Evolutionary conservation across 768 basidiomycete genomes (phyloP).

Genomic region (Gloeophyllum trabeum): DNA sequence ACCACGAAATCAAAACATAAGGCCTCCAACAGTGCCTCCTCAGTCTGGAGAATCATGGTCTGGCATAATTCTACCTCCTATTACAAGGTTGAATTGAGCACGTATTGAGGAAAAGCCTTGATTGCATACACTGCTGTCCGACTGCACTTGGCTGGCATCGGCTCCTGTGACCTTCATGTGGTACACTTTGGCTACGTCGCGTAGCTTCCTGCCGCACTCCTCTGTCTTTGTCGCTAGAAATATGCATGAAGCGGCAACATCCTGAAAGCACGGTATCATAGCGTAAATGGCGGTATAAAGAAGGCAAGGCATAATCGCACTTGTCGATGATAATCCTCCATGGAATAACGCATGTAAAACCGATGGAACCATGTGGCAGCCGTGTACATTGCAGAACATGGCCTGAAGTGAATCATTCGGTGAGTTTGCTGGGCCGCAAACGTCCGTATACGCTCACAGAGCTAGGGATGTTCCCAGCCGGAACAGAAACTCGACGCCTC

Average conservation of each 20-base stretch:
- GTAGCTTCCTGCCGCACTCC: slow-evolving; percentile 76
- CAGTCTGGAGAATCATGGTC: slow-evolving; percentile 55
- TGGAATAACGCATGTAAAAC: slow-evolving; percentile 80
- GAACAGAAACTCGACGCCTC: slow-evolving; percentile 80
- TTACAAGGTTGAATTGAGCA: slow-evolving; percentile 2
- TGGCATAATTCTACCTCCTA: slow-evolving; percentile 74
- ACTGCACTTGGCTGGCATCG: slow-evolving; percentile 44
- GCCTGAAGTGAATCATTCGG: slow-evolving; percentile 30
- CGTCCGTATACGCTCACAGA: slow-evolving; percentile 60
- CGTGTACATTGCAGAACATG: slow-evolving; percentile 73
- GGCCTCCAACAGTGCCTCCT: slow-evolving; percentile 72
- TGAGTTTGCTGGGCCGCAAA: slow-evolving; percentile 3
- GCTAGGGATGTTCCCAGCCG: slow-evolving; percentile 68
- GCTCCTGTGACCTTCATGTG: slow-evolving; percentile 46
- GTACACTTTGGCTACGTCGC: slow-evolving; percentile 73
- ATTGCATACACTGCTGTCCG: slow-evolving; percentile 51
- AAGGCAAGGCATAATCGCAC: slow-evolving; percentile 26
- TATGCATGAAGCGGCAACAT: slow-evolving; percentile 77
- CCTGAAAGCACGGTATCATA: slow-evolving; percentile 35
- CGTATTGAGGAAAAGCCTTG: too few species aligned
- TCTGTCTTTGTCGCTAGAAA: slow-evolving; percentile 90
- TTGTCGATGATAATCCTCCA: slow-evolving; percentile 75
- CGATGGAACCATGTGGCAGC: slow-evolving; percentile 88
- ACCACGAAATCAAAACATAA: slow-evolving; percentile 82
- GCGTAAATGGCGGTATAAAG: slow-evolving; percentile 3